Evolutionary conservation across 495 filamentous ascomycete species (phyloP).

Genomic region (Neurospora pannonica): DNA sequence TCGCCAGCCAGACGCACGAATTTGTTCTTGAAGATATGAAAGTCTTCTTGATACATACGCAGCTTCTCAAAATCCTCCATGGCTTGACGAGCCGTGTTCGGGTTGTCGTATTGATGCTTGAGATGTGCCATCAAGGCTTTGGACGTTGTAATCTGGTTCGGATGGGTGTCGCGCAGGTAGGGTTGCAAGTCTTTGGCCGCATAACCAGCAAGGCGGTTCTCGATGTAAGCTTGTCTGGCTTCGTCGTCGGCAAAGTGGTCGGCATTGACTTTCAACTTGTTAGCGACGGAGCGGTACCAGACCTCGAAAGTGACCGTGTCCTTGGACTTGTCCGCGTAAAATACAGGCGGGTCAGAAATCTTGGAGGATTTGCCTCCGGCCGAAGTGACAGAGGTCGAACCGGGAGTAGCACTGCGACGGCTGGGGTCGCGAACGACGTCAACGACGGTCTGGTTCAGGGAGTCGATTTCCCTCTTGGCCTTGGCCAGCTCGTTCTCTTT

Average conservation of each 20-base stretch:
- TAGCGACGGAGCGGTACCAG: background rate
- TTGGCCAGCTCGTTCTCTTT: too few relatives aligned
- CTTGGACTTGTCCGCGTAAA: background rate
- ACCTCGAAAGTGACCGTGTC: background rate
- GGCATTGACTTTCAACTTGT: background rate
- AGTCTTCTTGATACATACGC: background rate
- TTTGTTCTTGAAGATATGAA: background rate
- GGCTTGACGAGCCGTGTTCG: background rate
- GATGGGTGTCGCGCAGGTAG: background rate
- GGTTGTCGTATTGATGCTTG: background rate
- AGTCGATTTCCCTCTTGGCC: too few relatives aligned
- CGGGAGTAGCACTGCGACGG: too few relatives aligned
- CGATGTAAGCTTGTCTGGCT: background rate
- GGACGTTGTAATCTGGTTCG: background rate
- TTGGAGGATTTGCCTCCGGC: background rate
- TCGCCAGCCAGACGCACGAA: background rate
- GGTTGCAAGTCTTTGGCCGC: background rate
- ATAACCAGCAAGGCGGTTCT: background rate
- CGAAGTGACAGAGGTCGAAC: too few relatives aligned
- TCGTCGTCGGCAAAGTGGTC: background rate
- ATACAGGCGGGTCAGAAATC: background rate
- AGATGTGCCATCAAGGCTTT: background rate
- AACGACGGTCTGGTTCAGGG: too few relatives aligned
- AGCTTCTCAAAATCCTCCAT: background rate
- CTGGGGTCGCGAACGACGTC: too few relatives aligned